Evolutionary conservation across 1,284 basidiomycete species (phyloP), one percentile per base, ranked within the genome.

Genomic region (Xerocomus minutiporus): DNA sequence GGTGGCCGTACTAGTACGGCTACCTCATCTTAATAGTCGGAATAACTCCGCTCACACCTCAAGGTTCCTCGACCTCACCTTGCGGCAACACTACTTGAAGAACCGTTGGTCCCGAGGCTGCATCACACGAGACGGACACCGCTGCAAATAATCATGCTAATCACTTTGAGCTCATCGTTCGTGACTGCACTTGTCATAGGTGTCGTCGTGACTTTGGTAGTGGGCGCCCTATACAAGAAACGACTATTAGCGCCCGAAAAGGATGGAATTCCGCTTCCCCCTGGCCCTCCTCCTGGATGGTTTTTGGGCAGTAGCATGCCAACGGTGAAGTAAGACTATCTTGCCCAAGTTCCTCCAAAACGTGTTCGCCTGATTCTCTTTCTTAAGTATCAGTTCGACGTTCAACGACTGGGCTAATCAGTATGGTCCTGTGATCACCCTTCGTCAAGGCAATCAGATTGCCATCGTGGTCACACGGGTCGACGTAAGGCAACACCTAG

Each of bases 391-490:
- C 31, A 46, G 57, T 13, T 41, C 50, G 11, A 61, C 59, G 3
- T 52, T 69, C n/a, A 39, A 57, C 5, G 59, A 66, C 8, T 68
- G 67, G 71, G 59, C 64, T 0, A 43, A 59, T 2, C 31, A 61
- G 36, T 75, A 74, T 46, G 74, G 72, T 7, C 67, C 72, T 9
- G 62, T 75, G 1, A 53, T 71, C 42, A 60, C 64, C 0, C 56
- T 74, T 31, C 54, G 59, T 34, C 65, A 57, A 26, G 73, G 73
- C 6, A 46, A 52, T 1, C 49, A 62, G 8, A 47, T 67, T 5
- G 23, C 59, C 8, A 54, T 73, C n/a, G 54, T 73, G 2, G 59
- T 75, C 6, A 59, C 63, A 15, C 52, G 65, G 2, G 59, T 69
- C 29, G 59, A 71, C 26, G 73, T 73, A 50, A 23, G 64, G 5